Percentiles rank a stretch among this genome's conserved stretches.
Evolutionary conservation across 768 basidiomycete species (phyloP).

Genomic region (Lactarius psammicola): DNA sequence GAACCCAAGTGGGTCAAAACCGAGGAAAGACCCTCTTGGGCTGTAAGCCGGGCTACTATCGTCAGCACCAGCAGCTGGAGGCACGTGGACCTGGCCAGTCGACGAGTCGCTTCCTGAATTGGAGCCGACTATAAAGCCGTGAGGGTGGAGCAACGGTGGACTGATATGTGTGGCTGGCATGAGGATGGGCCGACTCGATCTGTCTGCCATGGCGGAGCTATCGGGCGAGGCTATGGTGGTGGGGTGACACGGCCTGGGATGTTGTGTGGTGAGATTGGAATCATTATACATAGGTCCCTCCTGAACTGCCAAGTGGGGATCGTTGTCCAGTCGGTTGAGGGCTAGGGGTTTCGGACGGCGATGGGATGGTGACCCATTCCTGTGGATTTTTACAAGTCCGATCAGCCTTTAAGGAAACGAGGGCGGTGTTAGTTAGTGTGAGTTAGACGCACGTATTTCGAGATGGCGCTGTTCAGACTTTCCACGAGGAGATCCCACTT

Average conservation of each 20-base stretch:
- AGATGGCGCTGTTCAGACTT: constrained; percentile 75
- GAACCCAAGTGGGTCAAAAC: constrained; percentile 38
- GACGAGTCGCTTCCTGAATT: background rate
- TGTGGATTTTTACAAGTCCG: background rate
- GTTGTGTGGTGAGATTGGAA: background rate
- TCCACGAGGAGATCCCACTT: constrained; percentile 69
- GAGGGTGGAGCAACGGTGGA: constrained; percentile 19
- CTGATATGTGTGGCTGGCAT: constrained; percentile 18
- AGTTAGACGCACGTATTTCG: constrained; percentile 67
- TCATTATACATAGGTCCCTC: background rate
- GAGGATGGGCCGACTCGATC: background rate
- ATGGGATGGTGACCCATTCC: constrained; percentile 13
- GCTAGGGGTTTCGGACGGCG: background rate
- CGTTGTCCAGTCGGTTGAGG: constrained; percentile 2
- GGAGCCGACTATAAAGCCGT: constrained; percentile 1
- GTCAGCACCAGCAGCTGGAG: background rate
- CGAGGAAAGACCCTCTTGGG: constrained; percentile 10
- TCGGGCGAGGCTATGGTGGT: background rate
- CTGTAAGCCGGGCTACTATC: constrained; percentile 1
- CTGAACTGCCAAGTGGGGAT: background rate
- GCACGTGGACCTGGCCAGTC: background rate
- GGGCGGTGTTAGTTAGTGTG: background rate
- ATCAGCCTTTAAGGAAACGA: constrained; percentile 4
- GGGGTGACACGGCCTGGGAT: background rate
- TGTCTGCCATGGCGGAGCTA: background rate